phyloP scores from a whole-genome alignment of 75 land plant species.

The Picea glauca region DNA sequence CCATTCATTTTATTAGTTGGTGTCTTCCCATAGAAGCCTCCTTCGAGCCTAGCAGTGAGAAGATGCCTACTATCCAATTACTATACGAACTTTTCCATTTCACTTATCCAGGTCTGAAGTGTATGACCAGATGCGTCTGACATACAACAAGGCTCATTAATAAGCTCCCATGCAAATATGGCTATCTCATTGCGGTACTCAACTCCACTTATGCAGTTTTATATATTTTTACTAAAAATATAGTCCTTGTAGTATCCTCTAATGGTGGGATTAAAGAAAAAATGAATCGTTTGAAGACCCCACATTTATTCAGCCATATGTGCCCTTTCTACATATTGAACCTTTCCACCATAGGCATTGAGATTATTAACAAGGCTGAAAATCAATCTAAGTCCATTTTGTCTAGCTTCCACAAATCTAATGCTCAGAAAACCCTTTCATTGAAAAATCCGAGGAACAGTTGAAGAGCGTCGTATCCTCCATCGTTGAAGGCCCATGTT shows the following conservation, averaged over 20 bases:
- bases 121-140: slow-evolving; percentile 43
- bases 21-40: slow-evolving; percentile 46
- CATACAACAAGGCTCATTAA: slow-evolving; percentile 54
- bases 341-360: slow-evolving; percentile 50
- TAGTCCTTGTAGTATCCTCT: slow-evolving; percentile 47
- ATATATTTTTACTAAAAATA: slow-evolving; percentile 18
- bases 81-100: slow-evolving; percentile 55
- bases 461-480: slow-evolving; percentile 47
- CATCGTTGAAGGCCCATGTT: slow-evolving; percentile 78
- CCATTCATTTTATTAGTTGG: slow-evolving; percentile 12
- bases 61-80: slow-evolving; percentile 46
- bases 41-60: slow-evolving; percentile 46
- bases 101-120: slow-evolving; percentile 56
- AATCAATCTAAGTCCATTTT: slow-evolving; percentile 40
- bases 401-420: slow-evolving; percentile 61
- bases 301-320: slow-evolving; percentile 26
- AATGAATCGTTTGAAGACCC: slow-evolving; percentile 37
- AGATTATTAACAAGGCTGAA: slow-evolving; percentile 71
- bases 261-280: slow-evolving; percentile 37
- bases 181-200: slow-evolving; percentile 54
- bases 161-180: slow-evolving; percentile 71
- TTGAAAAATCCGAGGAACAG: slow-evolving; percentile 48
- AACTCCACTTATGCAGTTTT: slow-evolving; percentile 46
- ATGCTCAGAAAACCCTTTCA: slow-evolving; percentile 38
- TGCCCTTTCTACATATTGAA: slow-evolving; percentile 59